Percentiles rank a stretch among this genome's conserved stretches.
These are phyloP conservation scores for Trapa bicornis DNA, from an alignment of 345 rosid species.

Conservation along the genomic window DNA sequence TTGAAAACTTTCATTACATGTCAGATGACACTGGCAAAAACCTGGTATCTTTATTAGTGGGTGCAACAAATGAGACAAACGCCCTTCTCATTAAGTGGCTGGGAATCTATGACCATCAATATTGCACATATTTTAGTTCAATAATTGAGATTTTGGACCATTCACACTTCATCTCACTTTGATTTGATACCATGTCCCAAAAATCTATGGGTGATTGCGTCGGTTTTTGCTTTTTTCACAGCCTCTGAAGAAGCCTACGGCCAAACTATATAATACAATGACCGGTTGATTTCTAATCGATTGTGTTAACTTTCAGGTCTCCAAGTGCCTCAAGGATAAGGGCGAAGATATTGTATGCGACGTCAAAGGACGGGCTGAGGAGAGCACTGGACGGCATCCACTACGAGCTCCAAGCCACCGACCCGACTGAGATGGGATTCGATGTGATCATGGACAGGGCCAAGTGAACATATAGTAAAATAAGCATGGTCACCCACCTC, in stretches of 20 bases:
- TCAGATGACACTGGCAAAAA: neutral
- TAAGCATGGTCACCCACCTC: too few species aligned
- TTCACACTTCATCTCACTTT: neutral
- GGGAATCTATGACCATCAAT: neutral
- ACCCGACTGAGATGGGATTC: conserved; percentile 90
- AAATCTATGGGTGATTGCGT: neutral
- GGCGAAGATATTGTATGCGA: conserved; percentile 79
- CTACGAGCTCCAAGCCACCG: conserved; percentile 93
- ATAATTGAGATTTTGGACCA: neutral
- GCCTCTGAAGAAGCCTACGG: too few species aligned
- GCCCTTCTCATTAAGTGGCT: neutral
- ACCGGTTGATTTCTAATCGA: neutral
- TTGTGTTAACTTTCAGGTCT: conserved; percentile 32
- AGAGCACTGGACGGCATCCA: conserved; percentile 83
- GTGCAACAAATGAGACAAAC: neutral
- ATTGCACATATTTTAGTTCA: neutral
- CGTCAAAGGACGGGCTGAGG: conserved; percentile 76
- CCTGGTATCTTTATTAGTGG: neutral
- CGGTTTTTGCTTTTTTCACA: neutral
- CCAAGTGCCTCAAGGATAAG: conserved; percentile 77
- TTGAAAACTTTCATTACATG: neutral
- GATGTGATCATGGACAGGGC: conserved; percentile 76
- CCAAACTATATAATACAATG: neutral
- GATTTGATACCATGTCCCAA: neutral
- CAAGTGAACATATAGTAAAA: conserved; percentile 18